Conservation (phyloP, 202 grass and related monocot species). For the Setaria viridis region DNA sequence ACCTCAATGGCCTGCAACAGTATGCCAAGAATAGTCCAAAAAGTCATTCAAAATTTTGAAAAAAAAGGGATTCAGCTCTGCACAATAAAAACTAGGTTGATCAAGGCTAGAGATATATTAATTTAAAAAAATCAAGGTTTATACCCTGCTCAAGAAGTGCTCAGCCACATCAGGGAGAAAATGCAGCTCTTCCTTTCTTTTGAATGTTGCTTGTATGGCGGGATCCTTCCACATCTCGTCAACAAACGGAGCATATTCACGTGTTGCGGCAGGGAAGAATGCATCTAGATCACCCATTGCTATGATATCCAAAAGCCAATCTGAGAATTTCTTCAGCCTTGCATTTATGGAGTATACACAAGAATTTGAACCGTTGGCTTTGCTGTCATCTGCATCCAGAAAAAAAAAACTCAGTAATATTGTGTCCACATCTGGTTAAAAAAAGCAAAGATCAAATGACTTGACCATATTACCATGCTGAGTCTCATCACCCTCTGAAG, state of each 20-base stretch:
- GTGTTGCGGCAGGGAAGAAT: conserved; percentile 96
- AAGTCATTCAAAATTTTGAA: conserved; percentile 16
- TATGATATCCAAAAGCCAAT: conserved; percentile 98
- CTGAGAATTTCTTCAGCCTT: conserved; percentile 95
- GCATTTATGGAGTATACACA: conserved; percentile 93
- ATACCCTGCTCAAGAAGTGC: conserved; percentile 91
- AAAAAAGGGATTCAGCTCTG: conserved; percentile 1
- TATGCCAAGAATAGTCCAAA: background rate
- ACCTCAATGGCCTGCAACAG: conserved; percentile 86
- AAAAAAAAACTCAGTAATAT: conserved; percentile 29
- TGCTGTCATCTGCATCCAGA: conserved; percentile 64
- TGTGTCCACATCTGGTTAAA: background rate
- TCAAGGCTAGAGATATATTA: conserved; percentile 2
- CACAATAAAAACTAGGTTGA: conserved; percentile 18
- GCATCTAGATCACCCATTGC: conserved; percentile 96
- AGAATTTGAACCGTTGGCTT: conserved; percentile 52
- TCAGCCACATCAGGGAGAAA: conserved; percentile 92
- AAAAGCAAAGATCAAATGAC: conserved; percentile 16
- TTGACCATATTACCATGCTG: conserved; percentile 47
- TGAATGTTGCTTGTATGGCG: conserved; percentile 93
- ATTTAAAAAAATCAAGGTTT: background rate
- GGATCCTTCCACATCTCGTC: conserved; percentile 98
- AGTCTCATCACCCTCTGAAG: conserved; percentile 46
- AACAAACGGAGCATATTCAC: conserved; percentile 92
- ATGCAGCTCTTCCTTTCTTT: conserved; percentile 86